Percentiles rank a stretch among this genome's conserved stretches.
phyloP scores from a whole-genome alignment of 2,329 filamentous ascomycete genomes.

The Colletotrichum eremochloae region DNA sequence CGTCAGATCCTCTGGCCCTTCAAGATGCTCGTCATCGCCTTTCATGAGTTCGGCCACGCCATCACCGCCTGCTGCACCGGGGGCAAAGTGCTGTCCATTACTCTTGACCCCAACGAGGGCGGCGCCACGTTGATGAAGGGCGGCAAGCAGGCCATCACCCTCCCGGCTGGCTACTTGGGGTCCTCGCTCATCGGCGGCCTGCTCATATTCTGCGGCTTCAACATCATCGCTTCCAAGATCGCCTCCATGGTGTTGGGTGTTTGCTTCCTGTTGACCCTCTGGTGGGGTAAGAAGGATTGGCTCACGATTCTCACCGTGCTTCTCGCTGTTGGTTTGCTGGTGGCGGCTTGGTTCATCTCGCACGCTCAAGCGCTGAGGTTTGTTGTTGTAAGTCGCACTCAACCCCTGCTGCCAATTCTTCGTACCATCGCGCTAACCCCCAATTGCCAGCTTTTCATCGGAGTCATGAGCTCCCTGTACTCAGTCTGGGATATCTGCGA shows the following conservation, averaged over 20 bases:
- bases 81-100: conserved; percentile 80
- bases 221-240: conserved; percentile 86
- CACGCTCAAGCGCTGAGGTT: conserved; percentile 81
- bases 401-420: background rate
- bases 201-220: conserved; percentile 83
- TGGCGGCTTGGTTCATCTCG: conserved; percentile 84
- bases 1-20: conserved; percentile 83
- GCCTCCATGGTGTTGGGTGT: conserved; percentile 79
- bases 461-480: conserved; percentile 85
- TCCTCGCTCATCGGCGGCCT: conserved; percentile 82
- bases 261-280: conserved; percentile 82
- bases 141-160: conserved; percentile 76
- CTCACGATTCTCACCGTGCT: conserved; percentile 79
- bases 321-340: conserved; percentile 76
- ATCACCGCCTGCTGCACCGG: conserved; percentile 80
- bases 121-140: conserved; percentile 84
- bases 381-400: conserved; percentile 67
- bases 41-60: conserved; percentile 85
- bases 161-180: conserved; percentile 84
- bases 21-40: conserved; percentile 88
- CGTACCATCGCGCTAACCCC: background rate
- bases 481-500: conserved; percentile 90
- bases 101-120: conserved; percentile 77
- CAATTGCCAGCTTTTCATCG: conserved; percentile 75
- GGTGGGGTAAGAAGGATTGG: conserved; percentile 86